A percentile compares a stretch with the other conserved stretches of the same genome.
Evolutionary conservation across 768 basidiomycete species (phyloP).

Genomic region (Butyriboletus loyo): DNA sequence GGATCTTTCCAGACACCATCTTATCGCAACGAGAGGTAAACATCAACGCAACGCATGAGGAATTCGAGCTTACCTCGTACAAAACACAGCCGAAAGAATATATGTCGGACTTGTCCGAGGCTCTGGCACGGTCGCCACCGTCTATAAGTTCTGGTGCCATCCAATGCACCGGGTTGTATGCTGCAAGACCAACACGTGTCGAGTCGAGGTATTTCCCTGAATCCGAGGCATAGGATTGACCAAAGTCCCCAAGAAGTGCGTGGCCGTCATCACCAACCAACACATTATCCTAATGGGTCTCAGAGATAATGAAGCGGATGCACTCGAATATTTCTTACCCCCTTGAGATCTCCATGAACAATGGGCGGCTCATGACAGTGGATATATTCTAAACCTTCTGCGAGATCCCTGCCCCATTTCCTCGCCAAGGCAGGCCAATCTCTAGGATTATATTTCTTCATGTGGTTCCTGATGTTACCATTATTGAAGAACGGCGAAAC

Average conservation of each 20-base stretch:
- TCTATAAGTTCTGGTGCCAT: constrained; percentile 27
- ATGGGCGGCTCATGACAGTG: constrained; percentile 28
- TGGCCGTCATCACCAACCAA: constrained; percentile 12
- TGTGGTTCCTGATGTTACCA: constrained; percentile 14
- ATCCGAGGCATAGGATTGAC: constrained; percentile 25
- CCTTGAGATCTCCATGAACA: constrained; percentile 42
- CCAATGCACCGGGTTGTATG: constrained; percentile 15
- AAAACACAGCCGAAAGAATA: constrained; percentile 29
- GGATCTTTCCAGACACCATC: constrained; percentile 18
- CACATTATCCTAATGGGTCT: constrained; percentile 22
- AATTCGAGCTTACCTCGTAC: constrained; percentile 25
- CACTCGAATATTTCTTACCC: constrained; percentile 18
- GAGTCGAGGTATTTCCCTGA: constrained; percentile 25
- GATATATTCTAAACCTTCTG: constrained; percentile 22
- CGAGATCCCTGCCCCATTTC: constrained; percentile 14
- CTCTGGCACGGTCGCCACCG: constrained; percentile 1
- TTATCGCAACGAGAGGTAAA: constrained; percentile 2
- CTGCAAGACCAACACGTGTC: constrained; percentile 14
- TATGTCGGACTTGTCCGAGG: constrained; percentile 19
- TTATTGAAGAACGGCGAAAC: constrained; percentile 23
- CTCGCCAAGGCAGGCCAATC: constrained; percentile 8
- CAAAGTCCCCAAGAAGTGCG: constrained; percentile 28
- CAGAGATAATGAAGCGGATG: neutral
- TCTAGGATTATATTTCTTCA: neutral
- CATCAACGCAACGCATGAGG: neutral